Evolutionary conservation across 192 early-diverging fungal genomes (phyloP).

Genomic region (Dissophora globulifera): DNA sequence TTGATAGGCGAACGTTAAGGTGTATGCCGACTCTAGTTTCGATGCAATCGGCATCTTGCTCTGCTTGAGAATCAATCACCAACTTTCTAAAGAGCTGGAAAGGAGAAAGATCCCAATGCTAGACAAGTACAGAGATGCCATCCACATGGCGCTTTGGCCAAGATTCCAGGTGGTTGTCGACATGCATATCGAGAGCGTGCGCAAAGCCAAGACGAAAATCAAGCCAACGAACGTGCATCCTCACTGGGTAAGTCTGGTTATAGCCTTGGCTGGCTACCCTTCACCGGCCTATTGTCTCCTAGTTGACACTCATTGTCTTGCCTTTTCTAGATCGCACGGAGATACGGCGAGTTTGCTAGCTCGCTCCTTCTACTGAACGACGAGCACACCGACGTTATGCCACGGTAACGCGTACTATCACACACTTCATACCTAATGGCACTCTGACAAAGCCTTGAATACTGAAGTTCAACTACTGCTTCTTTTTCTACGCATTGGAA

Average conservation of each 20-base stretch:
- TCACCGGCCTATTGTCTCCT: too few species aligned
- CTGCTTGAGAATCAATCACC: slow-evolving; percentile 89
- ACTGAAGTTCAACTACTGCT: neutral
- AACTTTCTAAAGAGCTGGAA: slow-evolving; percentile 85
- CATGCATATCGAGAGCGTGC: slow-evolving; percentile 91
- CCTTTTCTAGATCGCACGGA: slow-evolving; percentile 73
- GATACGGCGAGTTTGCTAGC: slow-evolving; percentile 93
- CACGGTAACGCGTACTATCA: too few species aligned
- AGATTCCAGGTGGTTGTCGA: slow-evolving; percentile 85
- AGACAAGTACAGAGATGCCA: slow-evolving; percentile 88
- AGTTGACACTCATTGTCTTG: neutral
- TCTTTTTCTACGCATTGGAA: neutral
- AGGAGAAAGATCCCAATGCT: slow-evolving; percentile 75
- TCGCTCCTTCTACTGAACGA: slow-evolving; percentile 92
- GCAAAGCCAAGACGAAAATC: slow-evolving; percentile 75
- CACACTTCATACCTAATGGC: too few species aligned
- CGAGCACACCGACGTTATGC: slow-evolving; percentile 85
- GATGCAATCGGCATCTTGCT: slow-evolving; percentile 93
- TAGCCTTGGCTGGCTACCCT: too few species aligned
- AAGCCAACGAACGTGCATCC: slow-evolving; percentile 80
- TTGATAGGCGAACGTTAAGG: slow-evolving; percentile 66
- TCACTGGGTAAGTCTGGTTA: slow-evolving; percentile 81
- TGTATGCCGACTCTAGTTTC: slow-evolving; percentile 78
- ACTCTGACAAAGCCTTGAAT: too few species aligned
- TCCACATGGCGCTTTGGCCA: slow-evolving; percentile 96